Evolutionary conservation across 331 rosid species (phyloP).

Genomic region (Dryas integrifolia): DNA sequence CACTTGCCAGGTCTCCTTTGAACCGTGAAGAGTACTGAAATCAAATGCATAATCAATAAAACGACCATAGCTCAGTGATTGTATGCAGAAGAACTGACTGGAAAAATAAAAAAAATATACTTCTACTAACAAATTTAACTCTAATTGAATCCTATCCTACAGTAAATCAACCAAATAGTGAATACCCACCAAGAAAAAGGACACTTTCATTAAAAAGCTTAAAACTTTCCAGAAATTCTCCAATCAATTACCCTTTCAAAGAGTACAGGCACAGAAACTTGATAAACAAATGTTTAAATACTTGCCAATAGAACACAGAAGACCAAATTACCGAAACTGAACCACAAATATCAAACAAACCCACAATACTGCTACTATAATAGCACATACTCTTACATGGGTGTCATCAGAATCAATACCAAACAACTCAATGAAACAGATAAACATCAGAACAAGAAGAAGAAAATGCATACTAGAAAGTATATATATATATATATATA

Average conservation of each 20-base stretch:
- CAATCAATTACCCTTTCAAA: constrained; percentile 1
- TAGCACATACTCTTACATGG: background rate
- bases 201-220: background rate
- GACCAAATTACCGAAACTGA: background rate
- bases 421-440: constrained; percentile 3
- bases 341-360: constrained; percentile 6
- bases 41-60: background rate
- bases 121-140: background rate
- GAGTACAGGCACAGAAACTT: background rate
- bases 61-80: constrained; percentile 12
- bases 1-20: constrained; percentile 40
- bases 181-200: constrained; percentile 1
- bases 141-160: background rate
- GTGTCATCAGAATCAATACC: constrained; percentile 11
- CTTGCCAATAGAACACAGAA: background rate
- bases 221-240: background rate
- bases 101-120: background rate
- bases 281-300: constrained; percentile 8
- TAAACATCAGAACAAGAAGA: background rate
- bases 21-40: constrained; percentile 59
- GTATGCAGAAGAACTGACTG: background rate
- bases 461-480: background rate
- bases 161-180: constrained; percentile 9
- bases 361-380: background rate
- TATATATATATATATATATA: background rate